Conservation (phyloP, 2,329 filamentous ascomycete species). For the Ophiostoma triangulosporum region DNA sequence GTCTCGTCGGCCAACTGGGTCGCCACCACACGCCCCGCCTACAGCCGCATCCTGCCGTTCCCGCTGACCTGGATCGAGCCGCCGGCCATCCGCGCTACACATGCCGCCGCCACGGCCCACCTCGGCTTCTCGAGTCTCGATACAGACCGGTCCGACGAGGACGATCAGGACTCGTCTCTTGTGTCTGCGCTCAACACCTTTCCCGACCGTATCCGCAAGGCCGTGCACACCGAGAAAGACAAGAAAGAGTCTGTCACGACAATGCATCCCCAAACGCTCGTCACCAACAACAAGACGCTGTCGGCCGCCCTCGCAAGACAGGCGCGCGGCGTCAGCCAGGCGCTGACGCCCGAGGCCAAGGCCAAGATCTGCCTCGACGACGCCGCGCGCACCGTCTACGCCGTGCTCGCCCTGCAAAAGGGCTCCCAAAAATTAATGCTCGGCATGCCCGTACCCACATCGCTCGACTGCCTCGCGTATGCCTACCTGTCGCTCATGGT, state of each 20-base stretch:
- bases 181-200: conserved; percentile 9
- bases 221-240: not conserved
- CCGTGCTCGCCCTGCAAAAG: conserved; percentile 50
- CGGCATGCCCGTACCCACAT: conserved; percentile 35
- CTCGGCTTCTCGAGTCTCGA: conserved; percentile 57
- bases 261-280: not conserved
- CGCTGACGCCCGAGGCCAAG: conserved; percentile 57
- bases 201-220: conserved; percentile 10
- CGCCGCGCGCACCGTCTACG: conserved; percentile 56
- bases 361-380: conserved; percentile 65
- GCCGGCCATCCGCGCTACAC: conserved; percentile 54
- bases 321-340: conserved; percentile 31
- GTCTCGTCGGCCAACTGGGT: conserved; percentile 83
- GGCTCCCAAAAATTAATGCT: conserved; percentile 16
- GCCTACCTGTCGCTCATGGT: conserved; percentile 70
- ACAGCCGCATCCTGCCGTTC: conserved; percentile 67
- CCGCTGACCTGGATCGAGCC: conserved; percentile 82
- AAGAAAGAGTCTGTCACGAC: too few relatives aligned
- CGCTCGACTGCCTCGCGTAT: conserved; percentile 65
- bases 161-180: conserved; percentile 24
- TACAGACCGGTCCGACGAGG: conserved; percentile 25
- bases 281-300: not conserved
- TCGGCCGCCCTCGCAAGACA: not conserved
- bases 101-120: conserved; percentile 55
- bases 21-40: conserved; percentile 62